phyloP scores from a whole-genome alignment of 352 stramenopile species.

The Saprolegnia diclina region DNA sequence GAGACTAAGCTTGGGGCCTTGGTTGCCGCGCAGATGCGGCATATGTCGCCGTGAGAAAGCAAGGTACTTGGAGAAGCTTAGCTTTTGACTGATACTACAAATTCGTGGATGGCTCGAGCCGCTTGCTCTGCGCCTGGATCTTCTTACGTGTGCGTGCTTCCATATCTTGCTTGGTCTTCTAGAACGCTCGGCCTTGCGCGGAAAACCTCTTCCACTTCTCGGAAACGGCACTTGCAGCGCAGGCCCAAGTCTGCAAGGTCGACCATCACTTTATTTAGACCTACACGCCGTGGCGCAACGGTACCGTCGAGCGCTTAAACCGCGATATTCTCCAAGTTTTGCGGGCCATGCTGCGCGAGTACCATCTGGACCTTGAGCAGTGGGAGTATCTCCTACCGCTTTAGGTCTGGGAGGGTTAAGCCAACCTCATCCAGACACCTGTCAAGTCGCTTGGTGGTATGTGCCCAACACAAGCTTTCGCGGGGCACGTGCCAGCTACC shows the following conservation, averaged over 20 bases:
- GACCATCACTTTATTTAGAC: slow-evolving; percentile 35
- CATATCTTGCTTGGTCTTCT: slow-evolving; percentile 32
- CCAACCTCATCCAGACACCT: not conserved
- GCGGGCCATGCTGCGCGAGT: slow-evolving; percentile 29
- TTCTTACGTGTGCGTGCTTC: too few species aligned
- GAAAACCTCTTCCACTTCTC: too few species aligned
- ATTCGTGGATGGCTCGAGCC: too few species aligned
- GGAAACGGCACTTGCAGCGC: not conserved
- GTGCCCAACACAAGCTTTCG: not conserved
- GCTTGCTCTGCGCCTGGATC: too few species aligned
- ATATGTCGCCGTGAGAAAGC: too few species aligned
- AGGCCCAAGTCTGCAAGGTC: slow-evolving; percentile 1
- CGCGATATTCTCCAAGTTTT: slow-evolving; percentile 25
- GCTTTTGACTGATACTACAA: too few species aligned
- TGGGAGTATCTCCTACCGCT: slow-evolving; percentile 30
- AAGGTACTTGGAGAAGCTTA: too few species aligned
- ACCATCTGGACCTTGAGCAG: not conserved
- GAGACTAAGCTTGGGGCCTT: too few species aligned
- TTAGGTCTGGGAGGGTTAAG: too few species aligned
- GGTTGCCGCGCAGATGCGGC: too few species aligned
- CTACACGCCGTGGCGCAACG: slow-evolving; percentile 40
- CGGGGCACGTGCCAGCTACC: not conserved
- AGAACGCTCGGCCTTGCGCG: too few species aligned
- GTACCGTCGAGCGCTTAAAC: slow-evolving; percentile 37
- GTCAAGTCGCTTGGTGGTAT: not conserved